Conservation (phyloP, 176 grass and related monocot genomes). For the Raddia guianensis region DNA sequence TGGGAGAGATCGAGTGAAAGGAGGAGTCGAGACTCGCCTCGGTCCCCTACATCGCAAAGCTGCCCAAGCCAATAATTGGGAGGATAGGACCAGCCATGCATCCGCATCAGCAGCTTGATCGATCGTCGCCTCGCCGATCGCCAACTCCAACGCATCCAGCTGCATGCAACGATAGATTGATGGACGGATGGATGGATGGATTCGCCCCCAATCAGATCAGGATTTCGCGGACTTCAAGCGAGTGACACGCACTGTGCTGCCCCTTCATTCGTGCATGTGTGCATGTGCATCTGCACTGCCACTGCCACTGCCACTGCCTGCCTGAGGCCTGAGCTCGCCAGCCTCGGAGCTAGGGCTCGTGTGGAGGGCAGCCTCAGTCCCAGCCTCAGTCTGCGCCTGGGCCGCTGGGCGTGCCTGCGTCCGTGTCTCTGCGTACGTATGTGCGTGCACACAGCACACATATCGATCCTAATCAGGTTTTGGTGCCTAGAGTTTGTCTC, state of each 20-base stretch:
- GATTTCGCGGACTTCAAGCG: constrained; percentile 20
- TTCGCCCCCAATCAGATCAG: not conserved
- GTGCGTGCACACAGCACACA: not conserved
- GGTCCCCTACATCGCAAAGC: constrained; percentile 49
- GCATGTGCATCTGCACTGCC: constrained; percentile 27
- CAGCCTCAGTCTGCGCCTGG: no score
- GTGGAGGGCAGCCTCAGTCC: not conserved
- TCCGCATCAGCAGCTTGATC: not conserved
- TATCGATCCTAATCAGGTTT: constrained; percentile 28
- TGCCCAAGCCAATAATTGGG: constrained; percentile 47
- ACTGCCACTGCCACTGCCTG: not conserved
- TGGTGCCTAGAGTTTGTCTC: constrained; percentile 46
- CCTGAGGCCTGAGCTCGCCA: not conserved
- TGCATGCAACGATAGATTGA: no score
- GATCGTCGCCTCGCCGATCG: not conserved
- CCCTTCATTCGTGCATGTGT: constrained; percentile 26
- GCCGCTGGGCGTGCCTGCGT: no score
- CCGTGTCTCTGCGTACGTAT: not conserved
- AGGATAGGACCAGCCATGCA: constrained; percentile 20
- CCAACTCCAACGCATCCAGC: not conserved
- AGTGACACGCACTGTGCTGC: constrained; percentile 4
- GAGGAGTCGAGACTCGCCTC: not conserved
- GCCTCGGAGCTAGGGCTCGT: constrained; percentile 10
- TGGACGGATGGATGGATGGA: no score
- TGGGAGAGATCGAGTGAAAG: constrained; percentile 29